These are phyloP conservation scores for Panus rudis DNA, from an alignment of 768 basidiomycete genomes.

Conservation along the genomic window DNA sequence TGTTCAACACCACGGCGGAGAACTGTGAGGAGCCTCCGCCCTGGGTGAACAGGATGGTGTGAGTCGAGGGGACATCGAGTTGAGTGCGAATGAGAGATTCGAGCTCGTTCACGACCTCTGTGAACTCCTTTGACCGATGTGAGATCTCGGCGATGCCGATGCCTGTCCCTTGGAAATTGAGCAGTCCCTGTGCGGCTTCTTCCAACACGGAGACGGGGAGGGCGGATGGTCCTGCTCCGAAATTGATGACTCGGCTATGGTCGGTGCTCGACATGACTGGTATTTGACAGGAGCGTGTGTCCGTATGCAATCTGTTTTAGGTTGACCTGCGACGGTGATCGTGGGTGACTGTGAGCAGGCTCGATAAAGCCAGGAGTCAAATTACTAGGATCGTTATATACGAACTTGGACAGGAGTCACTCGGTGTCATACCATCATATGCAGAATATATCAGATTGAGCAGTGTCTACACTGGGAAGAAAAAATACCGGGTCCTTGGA, in stretches of 20 bases:
- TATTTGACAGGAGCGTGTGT: not conserved
- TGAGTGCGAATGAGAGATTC: conserved; percentile 66
- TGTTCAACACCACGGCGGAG: conserved; percentile 85
- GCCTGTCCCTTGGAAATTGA: conserved; percentile 86
- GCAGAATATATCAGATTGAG: too few relatives aligned
- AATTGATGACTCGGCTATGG: conserved; percentile 63
- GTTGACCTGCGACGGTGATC: too few relatives aligned
- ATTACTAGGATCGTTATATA: too few relatives aligned
- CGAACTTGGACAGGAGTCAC: too few relatives aligned
- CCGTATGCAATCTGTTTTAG: not conserved
- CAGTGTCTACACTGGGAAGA: too few relatives aligned
- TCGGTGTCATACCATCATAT: too few relatives aligned
- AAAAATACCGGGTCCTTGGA: too few relatives aligned
- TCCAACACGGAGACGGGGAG: conserved; percentile 82
- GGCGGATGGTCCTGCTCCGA: conserved; percentile 91
- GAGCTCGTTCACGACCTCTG: conserved; percentile 53
- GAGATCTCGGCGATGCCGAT: conserved; percentile 96
- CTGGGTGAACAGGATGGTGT: conserved; percentile 87
- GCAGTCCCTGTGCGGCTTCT: conserved; percentile 75
- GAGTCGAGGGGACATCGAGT: conserved; percentile 75
- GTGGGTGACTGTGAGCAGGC: too few relatives aligned
- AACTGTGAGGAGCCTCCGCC: conserved; percentile 93
- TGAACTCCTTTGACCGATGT: conserved; percentile 90
- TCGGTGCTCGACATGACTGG: conserved; percentile 11
- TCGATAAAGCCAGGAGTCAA: too few relatives aligned